These are phyloP conservation scores for Striga hermonthica DNA, from an alignment of 305 asterid genomes.

Conservation along the genomic window DNA sequence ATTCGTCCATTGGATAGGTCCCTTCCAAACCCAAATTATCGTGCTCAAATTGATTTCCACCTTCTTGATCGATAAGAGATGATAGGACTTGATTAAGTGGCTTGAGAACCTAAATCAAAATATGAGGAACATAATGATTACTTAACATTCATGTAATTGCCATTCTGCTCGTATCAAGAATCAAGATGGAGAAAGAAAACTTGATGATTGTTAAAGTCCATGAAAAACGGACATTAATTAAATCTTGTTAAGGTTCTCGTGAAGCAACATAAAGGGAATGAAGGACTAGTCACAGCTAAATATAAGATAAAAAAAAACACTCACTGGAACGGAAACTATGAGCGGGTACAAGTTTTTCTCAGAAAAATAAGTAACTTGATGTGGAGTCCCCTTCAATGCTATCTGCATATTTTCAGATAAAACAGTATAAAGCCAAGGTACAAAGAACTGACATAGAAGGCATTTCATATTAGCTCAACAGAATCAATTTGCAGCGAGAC, in stretches of 20 bases:
- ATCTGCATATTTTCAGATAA: slow-evolving; percentile 45
- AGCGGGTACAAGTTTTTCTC: slow-evolving; percentile 92
- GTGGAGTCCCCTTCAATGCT: slow-evolving; percentile 91
- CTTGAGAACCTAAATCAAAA: slow-evolving; percentile 58
- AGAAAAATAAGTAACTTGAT: slow-evolving; percentile 87
- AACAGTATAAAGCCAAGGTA: slow-evolving; percentile 23
- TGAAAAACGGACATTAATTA: slow-evolving; percentile 19
- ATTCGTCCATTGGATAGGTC: slow-evolving; percentile 87
- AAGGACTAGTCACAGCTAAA: slow-evolving; percentile 15
- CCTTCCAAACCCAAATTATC: slow-evolving; percentile 68
- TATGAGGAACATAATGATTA: slow-evolving; percentile 17
- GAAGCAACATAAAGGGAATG: slow-evolving; percentile 25
- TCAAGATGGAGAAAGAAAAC: too few relatives aligned
- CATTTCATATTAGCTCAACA: slow-evolving; percentile 28
- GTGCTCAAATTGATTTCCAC: slow-evolving; percentile 74
- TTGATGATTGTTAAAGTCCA: not conserved
- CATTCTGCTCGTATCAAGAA: too few relatives aligned
- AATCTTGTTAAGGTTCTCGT: slow-evolving; percentile 7
- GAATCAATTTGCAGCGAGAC: slow-evolving; percentile 11
- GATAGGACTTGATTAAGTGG: slow-evolving; percentile 91
- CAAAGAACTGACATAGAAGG: slow-evolving; percentile 16
- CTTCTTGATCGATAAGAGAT: slow-evolving; percentile 92
- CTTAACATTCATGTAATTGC: slow-evolving; percentile 21
- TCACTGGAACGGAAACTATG: slow-evolving; percentile 88
- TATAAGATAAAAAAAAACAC: slow-evolving; percentile 35